Base-by-base conservation (phyloP, 371 early-diverging fungal species). In the Mortierella sp. region DNA sequence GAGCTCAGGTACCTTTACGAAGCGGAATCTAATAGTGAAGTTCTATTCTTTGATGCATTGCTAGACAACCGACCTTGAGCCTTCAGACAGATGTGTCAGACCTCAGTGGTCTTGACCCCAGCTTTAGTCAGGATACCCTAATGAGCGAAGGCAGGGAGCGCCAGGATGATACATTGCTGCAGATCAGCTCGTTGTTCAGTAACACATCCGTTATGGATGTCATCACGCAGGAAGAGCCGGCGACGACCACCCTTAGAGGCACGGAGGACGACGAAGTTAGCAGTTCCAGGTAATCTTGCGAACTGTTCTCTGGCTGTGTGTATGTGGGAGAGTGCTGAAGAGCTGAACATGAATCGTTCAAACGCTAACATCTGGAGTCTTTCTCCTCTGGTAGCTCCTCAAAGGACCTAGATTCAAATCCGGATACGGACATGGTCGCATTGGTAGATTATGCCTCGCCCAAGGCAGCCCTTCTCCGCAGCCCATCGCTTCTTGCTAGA, bases 321-420 rank as follows among this genome's bases (percentile, higher is more conserved):
- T 40, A 40, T 4, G 43, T 4, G 43, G 6, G 43, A 57, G 26
- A 13, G 14, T 28, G 13, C 1, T 9, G 0, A 19, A 14, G 34
- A 9, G 19, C 21, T n/a, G 57, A 5, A n/a, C 28, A 37, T 40
- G 24, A 24, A 37, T 67, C 14, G 8, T 21, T 3, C 8, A 37
- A 34, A 37, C 16, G 8, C 24, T 67, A 11, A 21, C 24, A 10
- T 40, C 1, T 4, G 11, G 6, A 0, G 31, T 5, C 31, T 61
- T 61, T 67, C 2, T 9, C 10, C 6, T 9, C 37, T 21, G 24
- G 11, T 72, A 72, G 72, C 5, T 53, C 54, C 1, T 53, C 37
- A 31, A 72, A 53, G 72, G 54, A 72, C 24, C 51, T 53, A 24
- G 72, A 53, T 34, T 72, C 72, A 10, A 5, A 46, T n/a, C 13